These are phyloP conservation scores for Polyporus arcularius DNA, from an alignment of 768 basidiomycete genomes.

Conservation along the genomic window DNA sequence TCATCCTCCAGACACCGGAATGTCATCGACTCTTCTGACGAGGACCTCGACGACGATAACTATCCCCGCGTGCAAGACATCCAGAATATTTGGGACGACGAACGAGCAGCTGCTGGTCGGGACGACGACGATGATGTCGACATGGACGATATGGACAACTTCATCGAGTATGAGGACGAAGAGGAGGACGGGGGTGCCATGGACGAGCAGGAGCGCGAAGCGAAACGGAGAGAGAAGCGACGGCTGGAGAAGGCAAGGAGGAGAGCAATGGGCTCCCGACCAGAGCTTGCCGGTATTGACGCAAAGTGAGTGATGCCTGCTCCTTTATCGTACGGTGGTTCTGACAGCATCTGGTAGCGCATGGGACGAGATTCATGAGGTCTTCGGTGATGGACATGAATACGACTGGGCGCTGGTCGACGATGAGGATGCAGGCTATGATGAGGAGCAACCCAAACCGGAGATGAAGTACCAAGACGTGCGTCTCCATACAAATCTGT, in stretches of 20 bases:
- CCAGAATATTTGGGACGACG: conserved; percentile 86
- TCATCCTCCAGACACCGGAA: conserved; percentile 61
- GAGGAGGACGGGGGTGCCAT: conserved; percentile 56
- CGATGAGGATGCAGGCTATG: conserved; percentile 61
- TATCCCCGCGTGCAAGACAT: conserved; percentile 58
- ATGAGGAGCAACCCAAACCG: conserved; percentile 55
- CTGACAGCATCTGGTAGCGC: conserved; percentile 52
- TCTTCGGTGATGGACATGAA: conserved; percentile 95
- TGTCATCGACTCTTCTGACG: conserved; percentile 73
- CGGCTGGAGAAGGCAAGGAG: conserved; percentile 68
- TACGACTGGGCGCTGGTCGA: conserved; percentile 93
- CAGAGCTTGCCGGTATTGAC: conserved; percentile 78
- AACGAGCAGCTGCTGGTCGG: conserved; percentile 45
- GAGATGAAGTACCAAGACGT: conserved; percentile 90
- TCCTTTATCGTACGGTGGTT: neutral
- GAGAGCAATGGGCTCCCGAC: conserved; percentile 64
- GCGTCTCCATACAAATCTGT: conserved; percentile 27
- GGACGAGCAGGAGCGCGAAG: conserved; percentile 77
- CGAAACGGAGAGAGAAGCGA: conserved; percentile 65
- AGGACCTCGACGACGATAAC: conserved; percentile 65
- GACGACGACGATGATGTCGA: conserved; percentile 65
- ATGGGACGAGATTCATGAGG: conserved; percentile 94
- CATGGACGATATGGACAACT: conserved; percentile 76
- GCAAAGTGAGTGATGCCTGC: conserved; percentile 61
- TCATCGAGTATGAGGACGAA: conserved; percentile 79